phyloP scores from a whole-genome alignment of 805 yeast genomes.

The Starmerella sp. region DNA sequence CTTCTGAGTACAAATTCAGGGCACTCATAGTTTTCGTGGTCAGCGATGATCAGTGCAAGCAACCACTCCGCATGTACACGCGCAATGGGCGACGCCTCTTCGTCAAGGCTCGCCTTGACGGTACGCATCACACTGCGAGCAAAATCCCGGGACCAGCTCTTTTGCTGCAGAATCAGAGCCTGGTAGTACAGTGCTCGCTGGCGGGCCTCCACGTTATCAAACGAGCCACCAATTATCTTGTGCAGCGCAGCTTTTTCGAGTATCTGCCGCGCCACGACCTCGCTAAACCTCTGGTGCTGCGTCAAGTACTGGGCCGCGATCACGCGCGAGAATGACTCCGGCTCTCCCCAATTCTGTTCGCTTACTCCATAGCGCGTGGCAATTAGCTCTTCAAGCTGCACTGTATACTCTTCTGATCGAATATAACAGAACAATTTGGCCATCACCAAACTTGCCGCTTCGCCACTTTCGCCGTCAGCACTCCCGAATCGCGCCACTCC shows the following conservation, averaged over 20 bases:
- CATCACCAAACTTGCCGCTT: slow-evolving; percentile 35
- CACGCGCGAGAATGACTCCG: slow-evolving; percentile 29
- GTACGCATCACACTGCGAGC: slow-evolving; percentile 25
- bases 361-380: slow-evolving; percentile 33
- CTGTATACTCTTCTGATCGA: slow-evolving; percentile 48
- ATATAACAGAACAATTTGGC: slow-evolving; percentile 36
- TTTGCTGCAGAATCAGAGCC: slow-evolving; percentile 36
- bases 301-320: slow-evolving; percentile 16
- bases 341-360: slow-evolving; percentile 31
- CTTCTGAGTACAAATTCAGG: slow-evolving; percentile 10
- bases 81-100: slow-evolving; percentile 69
- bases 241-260: slow-evolving; percentile 34
- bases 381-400: slow-evolving; percentile 48
- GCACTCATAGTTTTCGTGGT: slow-evolving; percentile 17
- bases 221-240: slow-evolving; percentile 13
- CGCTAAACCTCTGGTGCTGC: slow-evolving; percentile 25
- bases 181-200: slow-evolving; percentile 58
- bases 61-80: slow-evolving; percentile 76
- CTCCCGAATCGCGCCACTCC: slow-evolving; percentile 29
- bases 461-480: not conserved
- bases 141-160: slow-evolving; percentile 24
- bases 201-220: slow-evolving; percentile 43
- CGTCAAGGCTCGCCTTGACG: slow-evolving; percentile 33
- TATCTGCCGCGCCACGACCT: slow-evolving; percentile 25
- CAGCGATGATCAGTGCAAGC: slow-evolving; percentile 36